phyloP scores from a whole-genome alignment of 2,329 filamentous ascomycete genomes.

The Dactylonectria macrodidyma region DNA sequence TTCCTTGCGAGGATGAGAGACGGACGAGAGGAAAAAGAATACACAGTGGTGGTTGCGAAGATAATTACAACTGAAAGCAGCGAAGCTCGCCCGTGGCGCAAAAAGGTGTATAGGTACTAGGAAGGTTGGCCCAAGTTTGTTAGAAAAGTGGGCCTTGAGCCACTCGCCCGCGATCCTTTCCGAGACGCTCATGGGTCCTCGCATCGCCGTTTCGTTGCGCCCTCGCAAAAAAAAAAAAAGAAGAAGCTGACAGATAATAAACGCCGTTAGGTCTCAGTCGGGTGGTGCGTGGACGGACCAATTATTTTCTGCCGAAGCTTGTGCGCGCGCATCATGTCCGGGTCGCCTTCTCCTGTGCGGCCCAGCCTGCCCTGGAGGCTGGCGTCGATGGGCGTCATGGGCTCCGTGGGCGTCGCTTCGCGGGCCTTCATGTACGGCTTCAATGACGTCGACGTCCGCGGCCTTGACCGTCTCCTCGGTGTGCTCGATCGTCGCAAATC shows the following conservation, averaged over 20 bases:
- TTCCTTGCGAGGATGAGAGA: background rate
- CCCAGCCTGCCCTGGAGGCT: constrained; percentile 80
- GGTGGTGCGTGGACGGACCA: constrained; percentile 15
- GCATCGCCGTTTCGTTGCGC: constrained; percentile 9
- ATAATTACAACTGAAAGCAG: no score
- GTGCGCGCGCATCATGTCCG: constrained; percentile 36
- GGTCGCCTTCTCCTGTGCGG: constrained; percentile 52
- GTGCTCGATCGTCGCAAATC: constrained; percentile 81
- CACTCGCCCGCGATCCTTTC: constrained; percentile 11
- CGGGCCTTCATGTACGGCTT: constrained; percentile 82
- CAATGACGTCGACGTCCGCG: constrained; percentile 82
- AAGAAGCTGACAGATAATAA: background rate
- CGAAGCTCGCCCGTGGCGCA: background rate
- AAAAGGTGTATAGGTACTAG: background rate
- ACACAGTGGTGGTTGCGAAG: background rate
- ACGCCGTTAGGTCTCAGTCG: constrained; percentile 4
- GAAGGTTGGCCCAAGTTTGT: background rate
- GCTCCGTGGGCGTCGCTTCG: constrained; percentile 78
- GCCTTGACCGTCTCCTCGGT: constrained; percentile 81
- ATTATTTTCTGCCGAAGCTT: background rate
- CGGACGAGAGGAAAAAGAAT: no score
- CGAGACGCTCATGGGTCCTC: constrained; percentile 1
- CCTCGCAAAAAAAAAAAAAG: background rate
- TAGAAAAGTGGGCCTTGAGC: background rate
- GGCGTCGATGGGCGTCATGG: constrained; percentile 82